Base-by-base conservation (phyloP, 768 basidiomycete genomes). In the Mycena latifolia region DNA sequence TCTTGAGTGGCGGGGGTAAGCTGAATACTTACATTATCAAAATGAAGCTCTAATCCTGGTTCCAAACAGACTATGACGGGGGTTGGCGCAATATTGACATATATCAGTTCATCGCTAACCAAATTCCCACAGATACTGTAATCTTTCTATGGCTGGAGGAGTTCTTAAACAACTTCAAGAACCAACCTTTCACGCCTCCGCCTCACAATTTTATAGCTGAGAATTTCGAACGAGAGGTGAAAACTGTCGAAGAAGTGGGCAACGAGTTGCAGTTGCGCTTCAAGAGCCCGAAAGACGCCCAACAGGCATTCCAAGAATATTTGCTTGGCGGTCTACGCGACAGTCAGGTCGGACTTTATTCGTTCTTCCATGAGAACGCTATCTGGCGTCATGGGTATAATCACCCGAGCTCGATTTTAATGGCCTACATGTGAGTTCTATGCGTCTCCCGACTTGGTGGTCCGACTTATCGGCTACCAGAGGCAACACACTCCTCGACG, bases 1-100 rank as follows among this genome's bases (percentile, higher is more conserved):
- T 85, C 20, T 84, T 93, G 28, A 85, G 88, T n/a, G 92, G 90
- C 31, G 92, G 92, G 76, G 92, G 92, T 92, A 65, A 66, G 86
- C 72, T 48, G 22, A 11, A 27, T 41, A 41, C 22, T 28, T 11
- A 48, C 2, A 43, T 56, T 55, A 31, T 37, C 28, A 29, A 46
- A 10, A 31, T 29, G 29, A 12, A 46, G 66, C 43, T 55, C 24
- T 47, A 37, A 41, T 55, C 31, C 57, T 22, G 20, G n/a, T 3
- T 1, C 28, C 35, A 3, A 24, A 25, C 67, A 93, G 92, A 93
- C 72, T 87, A 87, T 77, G 92, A 93, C 70, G 92, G 92, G 77
- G 92, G 92, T 90, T 3, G 1, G 27, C 39, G n/a, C 20, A 33
- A 55, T 25, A 17, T 45, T 25, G 6, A 6, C 35, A 24, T 25